Conservation (phyloP, 2,329 filamentous ascomycete species). For the Fusarium pseudonygamai region DNA sequence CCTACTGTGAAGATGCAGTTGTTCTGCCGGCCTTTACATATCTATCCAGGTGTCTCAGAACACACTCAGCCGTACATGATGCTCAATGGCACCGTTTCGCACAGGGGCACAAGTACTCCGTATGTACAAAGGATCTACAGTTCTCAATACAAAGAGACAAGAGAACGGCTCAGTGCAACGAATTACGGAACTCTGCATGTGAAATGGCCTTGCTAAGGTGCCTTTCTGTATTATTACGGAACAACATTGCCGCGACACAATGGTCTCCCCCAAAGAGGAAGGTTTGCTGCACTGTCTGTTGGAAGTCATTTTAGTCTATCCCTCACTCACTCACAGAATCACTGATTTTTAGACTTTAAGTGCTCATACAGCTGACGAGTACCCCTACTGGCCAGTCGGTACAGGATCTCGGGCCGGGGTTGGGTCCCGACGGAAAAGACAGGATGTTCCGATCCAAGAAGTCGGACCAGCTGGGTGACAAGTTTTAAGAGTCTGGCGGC, state of each 20-base stretch:
- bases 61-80: background rate
- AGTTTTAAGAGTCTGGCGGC: background rate
- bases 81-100: background rate
- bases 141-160: background rate
- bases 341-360: background rate
- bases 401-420: conserved; percentile 21
- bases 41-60: background rate
- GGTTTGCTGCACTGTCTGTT: conserved; percentile 7
- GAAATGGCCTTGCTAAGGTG: background rate
- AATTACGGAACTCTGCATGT: background rate
- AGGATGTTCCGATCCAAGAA: background rate
- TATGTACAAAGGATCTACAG: background rate
- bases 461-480: background rate
- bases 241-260: background rate
- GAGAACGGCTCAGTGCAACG: conserved; percentile 1
- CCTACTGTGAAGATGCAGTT: background rate
- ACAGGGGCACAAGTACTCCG: background rate
- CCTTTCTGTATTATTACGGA: background rate
- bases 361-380: background rate
- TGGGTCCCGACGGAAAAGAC: conserved; percentile 26
- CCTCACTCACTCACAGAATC: background rate
- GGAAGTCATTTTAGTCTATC: background rate
- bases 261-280: conserved; percentile 8
- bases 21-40: background rate
- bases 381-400: conserved; percentile 2